Conservation (phyloP, 176 grass and related monocot genomes). For the Oryza glaberrima region DNA sequence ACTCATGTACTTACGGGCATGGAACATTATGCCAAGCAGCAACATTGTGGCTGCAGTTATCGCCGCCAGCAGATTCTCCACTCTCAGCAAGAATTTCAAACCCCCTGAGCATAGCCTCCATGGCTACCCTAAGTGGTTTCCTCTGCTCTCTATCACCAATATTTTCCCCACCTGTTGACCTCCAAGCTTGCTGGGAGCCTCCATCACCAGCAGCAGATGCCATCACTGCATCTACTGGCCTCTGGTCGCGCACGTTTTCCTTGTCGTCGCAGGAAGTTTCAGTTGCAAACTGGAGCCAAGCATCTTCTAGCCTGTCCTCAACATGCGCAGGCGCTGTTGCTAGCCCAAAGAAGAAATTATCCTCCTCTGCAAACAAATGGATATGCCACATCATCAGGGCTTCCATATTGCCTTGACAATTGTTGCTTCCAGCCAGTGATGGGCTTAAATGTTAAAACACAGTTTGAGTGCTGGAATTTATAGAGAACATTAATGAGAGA, state of each 20-base stretch:
- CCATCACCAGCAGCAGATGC: conserved; percentile 67
- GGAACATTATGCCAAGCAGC: conserved; percentile 97
- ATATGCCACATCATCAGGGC: neutral
- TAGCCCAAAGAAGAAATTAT: conserved; percentile 88
- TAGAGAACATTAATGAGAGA: neutral
- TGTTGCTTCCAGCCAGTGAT: neutral
- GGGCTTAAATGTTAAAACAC: too few species aligned
- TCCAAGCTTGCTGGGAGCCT: conserved; percentile 63
- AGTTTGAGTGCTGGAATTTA: neutral
- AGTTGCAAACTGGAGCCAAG: conserved; percentile 80
- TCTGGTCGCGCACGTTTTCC: conserved; percentile 8
- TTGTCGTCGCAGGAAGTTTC: conserved; percentile 41
- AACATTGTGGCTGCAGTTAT: conserved; percentile 64
- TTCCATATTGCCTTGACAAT: neutral
- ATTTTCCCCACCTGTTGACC: conserved; percentile 1
- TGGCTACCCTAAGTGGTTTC: conserved; percentile 72
- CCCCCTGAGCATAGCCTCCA: conserved; percentile 88
- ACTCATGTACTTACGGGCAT: conserved; percentile 64
- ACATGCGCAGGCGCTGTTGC: conserved; percentile 87
- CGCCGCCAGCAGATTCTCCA: conserved; percentile 32
- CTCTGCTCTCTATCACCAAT: conserved; percentile 17
- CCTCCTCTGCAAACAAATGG: conserved; percentile 44
- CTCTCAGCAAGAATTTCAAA: conserved; percentile 64
- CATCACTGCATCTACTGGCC: conserved; percentile 56
- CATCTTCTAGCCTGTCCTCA: conserved; percentile 86